A percentile compares a stretch with the other conserved stretches of the same genome.
These are phyloP conservation scores for Aspergillus nanangensis DNA, from an alignment of 495 filamentous ascomycete genomes.

Conservation along the genomic window DNA sequence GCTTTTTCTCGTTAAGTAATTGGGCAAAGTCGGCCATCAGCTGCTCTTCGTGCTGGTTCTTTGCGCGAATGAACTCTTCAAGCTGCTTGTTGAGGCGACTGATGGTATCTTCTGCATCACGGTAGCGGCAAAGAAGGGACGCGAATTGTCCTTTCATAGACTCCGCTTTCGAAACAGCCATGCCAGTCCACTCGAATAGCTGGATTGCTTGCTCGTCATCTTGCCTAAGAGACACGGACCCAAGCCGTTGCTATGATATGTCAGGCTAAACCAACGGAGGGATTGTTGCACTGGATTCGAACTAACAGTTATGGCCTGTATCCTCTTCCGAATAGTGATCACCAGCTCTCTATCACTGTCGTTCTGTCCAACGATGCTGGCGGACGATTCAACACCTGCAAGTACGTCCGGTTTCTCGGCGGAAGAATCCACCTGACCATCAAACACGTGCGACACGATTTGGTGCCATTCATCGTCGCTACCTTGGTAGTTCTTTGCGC, in stretches of 20 bases:
- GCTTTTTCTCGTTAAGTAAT: constrained; percentile 81
- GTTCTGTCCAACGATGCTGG: constrained; percentile 24
- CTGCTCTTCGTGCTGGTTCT: constrained; percentile 63
- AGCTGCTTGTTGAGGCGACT: constrained; percentile 53
- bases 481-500: constrained; percentile 50
- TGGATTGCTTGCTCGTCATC: constrained; percentile 62
- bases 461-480: constrained; percentile 53
- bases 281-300: too few species aligned
- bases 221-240: constrained; percentile 56
- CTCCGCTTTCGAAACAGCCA: constrained; percentile 39
- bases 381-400: constrained; percentile 31
- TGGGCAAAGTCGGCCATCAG: constrained; percentile 67
- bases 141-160: constrained; percentile 41
- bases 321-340: constrained; percentile 52
- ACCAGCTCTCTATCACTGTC: constrained; percentile 34
- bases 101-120: constrained; percentile 42
- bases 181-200: constrained; percentile 68
- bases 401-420: constrained; percentile 9
- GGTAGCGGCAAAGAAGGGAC: constrained; percentile 40
- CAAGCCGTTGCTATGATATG: constrained; percentile 59
- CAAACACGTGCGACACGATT: constrained; percentile 37
- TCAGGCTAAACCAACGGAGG: too few species aligned
- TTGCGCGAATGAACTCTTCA: constrained; percentile 60
- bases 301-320: constrained; percentile 53
- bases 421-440: constrained; percentile 11